A percentile compares a stretch with the other conserved stretches of the same genome.
These are phyloP conservation scores for Auriscalpium microsporum DNA, from an alignment of 768 basidiomycete species.

Conservation along the genomic window DNA sequence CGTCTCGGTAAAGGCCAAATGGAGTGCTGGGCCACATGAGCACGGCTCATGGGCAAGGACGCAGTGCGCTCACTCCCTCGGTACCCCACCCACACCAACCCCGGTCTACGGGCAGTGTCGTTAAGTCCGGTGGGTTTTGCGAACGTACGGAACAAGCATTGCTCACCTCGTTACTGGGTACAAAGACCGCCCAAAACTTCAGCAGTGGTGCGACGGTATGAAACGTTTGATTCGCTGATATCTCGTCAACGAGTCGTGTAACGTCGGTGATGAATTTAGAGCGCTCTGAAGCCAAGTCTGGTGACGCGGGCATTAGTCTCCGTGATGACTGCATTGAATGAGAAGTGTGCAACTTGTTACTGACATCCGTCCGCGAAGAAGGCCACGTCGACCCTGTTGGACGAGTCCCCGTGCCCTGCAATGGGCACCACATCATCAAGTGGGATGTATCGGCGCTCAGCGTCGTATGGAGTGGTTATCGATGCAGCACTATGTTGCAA, in stretches of 20 bases:
- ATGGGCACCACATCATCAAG: slow-evolving; percentile 49
- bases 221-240: slow-evolving; percentile 70
- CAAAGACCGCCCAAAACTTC: slow-evolving; percentile 77
- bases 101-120: slow-evolving; percentile 43
- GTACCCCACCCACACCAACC: slow-evolving; percentile 55
- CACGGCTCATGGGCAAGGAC: not conserved
- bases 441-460: slow-evolving; percentile 20
- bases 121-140: not conserved
- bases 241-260: slow-evolving; percentile 53
- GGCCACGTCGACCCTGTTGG: slow-evolving; percentile 64
- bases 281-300: slow-evolving; percentile 50
- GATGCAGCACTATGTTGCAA: not conserved
- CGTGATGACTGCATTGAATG: not conserved
- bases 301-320: not conserved
- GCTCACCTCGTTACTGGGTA: slow-evolving; percentile 62
- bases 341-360: slow-evolving; percentile 19
- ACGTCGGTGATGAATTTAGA: slow-evolving; percentile 63
- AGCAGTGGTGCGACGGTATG: slow-evolving; percentile 65
- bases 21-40: slow-evolving; percentile 40
- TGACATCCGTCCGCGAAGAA: slow-evolving; percentile 76
- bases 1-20: slow-evolving; percentile 70
- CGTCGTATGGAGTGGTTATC: not conserved
- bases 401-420: slow-evolving; percentile 48
- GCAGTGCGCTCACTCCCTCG: slow-evolving; percentile 48
- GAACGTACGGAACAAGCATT: not conserved